phyloP scores from a whole-genome alignment of 2,329 filamentous ascomycete species.

The Raffaelea albimanens region DNA sequence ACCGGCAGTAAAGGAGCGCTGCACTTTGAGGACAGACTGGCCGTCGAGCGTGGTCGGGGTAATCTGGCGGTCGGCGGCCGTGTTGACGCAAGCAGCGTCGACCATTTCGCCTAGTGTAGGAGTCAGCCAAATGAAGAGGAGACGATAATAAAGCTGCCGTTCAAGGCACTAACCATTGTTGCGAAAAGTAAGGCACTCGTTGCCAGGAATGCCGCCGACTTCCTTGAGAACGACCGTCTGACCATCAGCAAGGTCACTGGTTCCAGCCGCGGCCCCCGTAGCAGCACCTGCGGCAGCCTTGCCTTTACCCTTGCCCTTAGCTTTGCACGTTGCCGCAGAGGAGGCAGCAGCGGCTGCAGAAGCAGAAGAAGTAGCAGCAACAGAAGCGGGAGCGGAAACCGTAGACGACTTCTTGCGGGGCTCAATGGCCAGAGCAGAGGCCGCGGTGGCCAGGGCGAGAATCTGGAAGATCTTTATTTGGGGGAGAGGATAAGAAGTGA shows the following conservation, averaged over 20 bases:
- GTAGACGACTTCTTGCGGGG: too few species aligned
- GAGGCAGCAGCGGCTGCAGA: too few species aligned
- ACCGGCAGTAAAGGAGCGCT: slow-evolving; percentile 25
- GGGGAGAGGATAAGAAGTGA: not conserved
- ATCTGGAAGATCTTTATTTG: slow-evolving; percentile 16
- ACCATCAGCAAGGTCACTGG: slow-evolving; percentile 3
- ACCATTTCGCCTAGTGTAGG: slow-evolving; percentile 26
- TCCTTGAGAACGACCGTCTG: slow-evolving; percentile 28
- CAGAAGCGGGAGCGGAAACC: too few species aligned
- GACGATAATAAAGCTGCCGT: not conserved
- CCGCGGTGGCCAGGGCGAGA: slow-evolving; percentile 13
- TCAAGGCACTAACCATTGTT: slow-evolving; percentile 24
- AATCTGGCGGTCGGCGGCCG: slow-evolving; percentile 28
- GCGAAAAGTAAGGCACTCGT: slow-evolving; percentile 29
- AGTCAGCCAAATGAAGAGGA: not conserved
- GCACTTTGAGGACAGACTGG: slow-evolving; percentile 24
- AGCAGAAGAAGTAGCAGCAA: too few species aligned
- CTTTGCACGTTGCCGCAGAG: too few species aligned
- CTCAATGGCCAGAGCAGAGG: slow-evolving; percentile 13
- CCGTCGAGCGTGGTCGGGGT: slow-evolving; percentile 24
- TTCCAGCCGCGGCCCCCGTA: not conserved
- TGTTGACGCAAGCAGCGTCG: slow-evolving; percentile 19
- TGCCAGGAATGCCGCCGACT: slow-evolving; percentile 24
- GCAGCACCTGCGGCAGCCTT: not conserved
- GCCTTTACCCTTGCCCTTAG: not conserved